Evolutionary conservation across 176 grass and related monocot genomes (phyloP).

Genomic region (Panicum miliaceum): DNA sequence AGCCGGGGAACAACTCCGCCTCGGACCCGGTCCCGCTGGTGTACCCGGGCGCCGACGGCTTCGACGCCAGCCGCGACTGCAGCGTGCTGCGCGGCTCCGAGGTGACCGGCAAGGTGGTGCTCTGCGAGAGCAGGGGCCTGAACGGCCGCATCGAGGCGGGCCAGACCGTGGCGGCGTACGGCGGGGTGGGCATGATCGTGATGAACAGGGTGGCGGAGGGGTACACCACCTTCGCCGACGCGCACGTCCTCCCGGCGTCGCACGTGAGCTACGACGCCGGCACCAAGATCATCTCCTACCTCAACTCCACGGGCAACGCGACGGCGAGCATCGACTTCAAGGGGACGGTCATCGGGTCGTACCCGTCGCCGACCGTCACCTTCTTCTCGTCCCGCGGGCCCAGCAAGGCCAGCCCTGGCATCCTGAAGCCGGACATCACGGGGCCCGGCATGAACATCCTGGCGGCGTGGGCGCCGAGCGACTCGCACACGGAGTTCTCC

Average conservation of each 20-base stretch:
- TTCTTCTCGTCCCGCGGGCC: constrained; percentile 89
- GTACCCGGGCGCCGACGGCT: constrained; percentile 50
- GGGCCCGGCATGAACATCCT: constrained; percentile 92
- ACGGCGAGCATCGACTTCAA: constrained; percentile 67
- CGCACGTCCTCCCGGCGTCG: constrained; percentile 66
- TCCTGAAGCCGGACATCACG: constrained; percentile 87
- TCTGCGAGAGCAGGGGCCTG: constrained; percentile 66
- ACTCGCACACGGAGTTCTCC: constrained; percentile 56
- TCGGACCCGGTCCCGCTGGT: constrained; percentile 47
- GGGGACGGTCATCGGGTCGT: constrained; percentile 65
- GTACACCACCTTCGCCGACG: constrained; percentile 63
- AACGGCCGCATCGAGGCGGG: constrained; percentile 54
- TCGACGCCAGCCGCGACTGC: constrained; percentile 60
- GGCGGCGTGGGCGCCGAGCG: constrained; percentile 71
- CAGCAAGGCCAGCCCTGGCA: constrained; percentile 57
- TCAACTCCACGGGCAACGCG: constrained; percentile 55
- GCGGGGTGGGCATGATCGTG: constrained; percentile 62
- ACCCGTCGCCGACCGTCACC: constrained; percentile 58
- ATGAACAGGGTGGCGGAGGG: constrained; percentile 60
- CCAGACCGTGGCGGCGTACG: constrained; percentile 52
- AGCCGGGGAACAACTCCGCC: constrained; percentile 46
- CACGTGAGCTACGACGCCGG: constrained; percentile 64
- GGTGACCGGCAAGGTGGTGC: constrained; percentile 61
- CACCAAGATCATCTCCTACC: constrained; percentile 53
- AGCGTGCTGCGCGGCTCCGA: constrained; percentile 57